These are phyloP conservation scores for Coprinellus aureogranulatus DNA, from an alignment of 768 basidiomycete genomes.

Conservation along the genomic window DNA sequence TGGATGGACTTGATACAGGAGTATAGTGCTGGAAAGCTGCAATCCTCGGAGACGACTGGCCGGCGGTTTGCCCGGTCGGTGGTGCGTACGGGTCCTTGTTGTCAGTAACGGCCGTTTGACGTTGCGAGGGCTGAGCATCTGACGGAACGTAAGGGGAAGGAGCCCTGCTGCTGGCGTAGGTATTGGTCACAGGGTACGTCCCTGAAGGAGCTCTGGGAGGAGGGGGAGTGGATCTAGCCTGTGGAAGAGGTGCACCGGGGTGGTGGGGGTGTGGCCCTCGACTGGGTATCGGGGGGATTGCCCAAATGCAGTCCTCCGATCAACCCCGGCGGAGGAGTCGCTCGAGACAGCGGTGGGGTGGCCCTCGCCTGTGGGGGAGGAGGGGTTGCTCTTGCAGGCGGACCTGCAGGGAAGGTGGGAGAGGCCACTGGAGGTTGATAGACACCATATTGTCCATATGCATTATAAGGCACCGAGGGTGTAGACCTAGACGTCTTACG, in stretches of 20 bases:
- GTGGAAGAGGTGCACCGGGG: neutral
- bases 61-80: too few species aligned
- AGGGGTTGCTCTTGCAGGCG: neutral
- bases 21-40: too few species aligned
- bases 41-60: too few species aligned
- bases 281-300: neutral
- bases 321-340: neutral
- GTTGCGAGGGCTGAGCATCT: too few species aligned
- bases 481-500: slow-evolving; percentile 10
- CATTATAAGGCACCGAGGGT: slow-evolving; percentile 2
- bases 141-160: too few species aligned
- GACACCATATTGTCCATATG: neutral
- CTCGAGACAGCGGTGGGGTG: neutral
- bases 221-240: neutral
- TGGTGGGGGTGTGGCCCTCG: slow-evolving; percentile 1
- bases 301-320: too few species aligned
- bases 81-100: too few species aligned
- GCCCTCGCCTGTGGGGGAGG: slow-evolving; percentile 1
- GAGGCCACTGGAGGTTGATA: neutral
- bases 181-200: neutral
- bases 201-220: neutral
- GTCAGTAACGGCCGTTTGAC: too few species aligned
- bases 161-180: too few species aligned
- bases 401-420: neutral
- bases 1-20: too few species aligned